Conservation (phyloP, 352 stramenopile genomes). For the Pythium diclinum region DNA sequence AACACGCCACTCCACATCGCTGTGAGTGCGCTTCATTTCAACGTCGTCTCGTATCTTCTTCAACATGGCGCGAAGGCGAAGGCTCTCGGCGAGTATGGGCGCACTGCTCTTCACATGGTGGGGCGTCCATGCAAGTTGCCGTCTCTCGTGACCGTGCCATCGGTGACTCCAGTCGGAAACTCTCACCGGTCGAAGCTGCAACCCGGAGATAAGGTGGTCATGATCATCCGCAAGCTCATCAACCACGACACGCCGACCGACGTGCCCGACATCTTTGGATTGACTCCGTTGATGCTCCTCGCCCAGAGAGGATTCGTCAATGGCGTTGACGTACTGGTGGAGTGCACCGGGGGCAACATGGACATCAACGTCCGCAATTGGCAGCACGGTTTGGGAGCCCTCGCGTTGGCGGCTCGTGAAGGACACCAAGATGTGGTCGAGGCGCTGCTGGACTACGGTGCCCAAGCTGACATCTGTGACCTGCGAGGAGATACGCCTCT, state of each 20-base stretch:
- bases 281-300: slow-evolving; percentile 79
- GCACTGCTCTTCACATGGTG: slow-evolving; percentile 78
- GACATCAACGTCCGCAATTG: slow-evolving; percentile 79
- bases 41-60: slow-evolving; percentile 84
- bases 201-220: slow-evolving; percentile 53
- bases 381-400: slow-evolving; percentile 72
- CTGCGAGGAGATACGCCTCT: slow-evolving; percentile 72
- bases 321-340: slow-evolving; percentile 73
- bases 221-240: slow-evolving; percentile 84
- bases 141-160: slow-evolving; percentile 30
- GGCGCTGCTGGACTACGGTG: slow-evolving; percentile 80
- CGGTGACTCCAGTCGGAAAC: slow-evolving; percentile 25
- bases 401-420: slow-evolving; percentile 69
- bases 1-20: slow-evolving; percentile 81
- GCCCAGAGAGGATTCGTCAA: slow-evolving; percentile 66
- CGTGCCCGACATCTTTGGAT: slow-evolving; percentile 76
- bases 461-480: slow-evolving; percentile 55
- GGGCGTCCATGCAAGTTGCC: slow-evolving; percentile 63
- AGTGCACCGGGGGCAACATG: slow-evolving; percentile 55
- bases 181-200: slow-evolving; percentile 33
- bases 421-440: slow-evolving; percentile 68
- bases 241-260: slow-evolving; percentile 64
- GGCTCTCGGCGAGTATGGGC: slow-evolving; percentile 60
- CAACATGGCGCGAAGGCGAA: slow-evolving; percentile 84
- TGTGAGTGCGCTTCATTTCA: slow-evolving; percentile 78